Evolutionary conservation across 176 grass and related monocot species (phyloP).

Genomic region (Tillandsia leiboldiana): DNA sequence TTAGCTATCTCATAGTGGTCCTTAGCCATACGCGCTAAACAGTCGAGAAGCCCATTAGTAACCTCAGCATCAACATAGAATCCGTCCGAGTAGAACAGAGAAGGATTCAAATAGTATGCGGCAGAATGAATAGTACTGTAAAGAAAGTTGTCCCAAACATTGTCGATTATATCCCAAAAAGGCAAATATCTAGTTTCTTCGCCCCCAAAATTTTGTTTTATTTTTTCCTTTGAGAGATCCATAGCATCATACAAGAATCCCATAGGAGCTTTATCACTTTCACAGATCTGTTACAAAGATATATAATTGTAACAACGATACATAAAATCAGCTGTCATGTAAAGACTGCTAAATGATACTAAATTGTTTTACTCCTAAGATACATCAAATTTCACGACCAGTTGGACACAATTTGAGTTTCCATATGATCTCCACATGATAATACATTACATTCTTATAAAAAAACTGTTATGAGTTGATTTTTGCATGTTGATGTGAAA

Average conservation of each 20-base stretch:
- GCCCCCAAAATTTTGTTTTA: conserved; percentile 31
- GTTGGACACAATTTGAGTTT: no score
- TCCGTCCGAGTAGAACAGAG: conserved; percentile 37
- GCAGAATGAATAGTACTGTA: conserved; percentile 64
- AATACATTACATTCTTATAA: no score
- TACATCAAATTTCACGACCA: no score
- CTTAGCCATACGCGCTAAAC: conserved; percentile 28
- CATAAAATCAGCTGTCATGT: no score
- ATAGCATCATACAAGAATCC: conserved; percentile 69
- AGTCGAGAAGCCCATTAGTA: conserved; percentile 36
- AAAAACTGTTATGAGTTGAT: no score
- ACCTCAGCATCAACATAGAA: conserved; percentile 53
- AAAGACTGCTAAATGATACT: no score
- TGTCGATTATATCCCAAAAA: conserved; percentile 48
- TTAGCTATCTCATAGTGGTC: conserved; percentile 17
- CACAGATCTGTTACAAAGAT: conserved; percentile 10
- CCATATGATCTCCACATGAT: no score
- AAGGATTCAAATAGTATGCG: conserved; percentile 62
- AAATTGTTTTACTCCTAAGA: no score
- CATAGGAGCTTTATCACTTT: conserved; percentile 38
- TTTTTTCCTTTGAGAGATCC: conserved; percentile 61
- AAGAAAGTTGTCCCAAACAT: conserved; percentile 61
- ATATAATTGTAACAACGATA: no score
- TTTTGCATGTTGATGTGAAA: no score
- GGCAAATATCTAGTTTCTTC: conserved; percentile 27